phyloP scores from a whole-genome alignment of 805 yeast genomes.

The Kazachstania martiniae region DNA sequence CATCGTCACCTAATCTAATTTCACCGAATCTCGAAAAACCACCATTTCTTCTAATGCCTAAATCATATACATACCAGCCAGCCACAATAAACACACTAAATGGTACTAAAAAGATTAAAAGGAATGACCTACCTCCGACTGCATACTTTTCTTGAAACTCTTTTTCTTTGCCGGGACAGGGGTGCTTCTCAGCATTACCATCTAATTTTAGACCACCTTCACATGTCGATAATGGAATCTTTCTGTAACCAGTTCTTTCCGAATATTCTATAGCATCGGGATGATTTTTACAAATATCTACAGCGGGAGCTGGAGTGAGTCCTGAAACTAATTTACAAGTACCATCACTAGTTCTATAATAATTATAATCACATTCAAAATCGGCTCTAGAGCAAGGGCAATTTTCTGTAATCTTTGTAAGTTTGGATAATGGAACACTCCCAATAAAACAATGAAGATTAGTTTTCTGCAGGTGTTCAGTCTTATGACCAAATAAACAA shows the following conservation, averaged over 20 bases:
- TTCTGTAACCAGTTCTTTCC: slow-evolving; percentile 88
- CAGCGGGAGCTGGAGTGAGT: slow-evolving; percentile 51
- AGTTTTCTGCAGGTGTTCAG: slow-evolving; percentile 46
- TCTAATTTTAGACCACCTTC: slow-evolving; percentile 69
- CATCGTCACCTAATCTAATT: slow-evolving; percentile 67
- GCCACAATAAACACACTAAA: slow-evolving; percentile 37
- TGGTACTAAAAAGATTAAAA: slow-evolving; percentile 48
- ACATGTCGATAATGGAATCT: slow-evolving; percentile 78
- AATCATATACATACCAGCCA: slow-evolving; percentile 68
- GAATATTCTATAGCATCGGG: slow-evolving; percentile 56
- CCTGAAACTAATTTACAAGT: slow-evolving; percentile 82
- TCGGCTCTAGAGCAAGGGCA: slow-evolving; percentile 83
- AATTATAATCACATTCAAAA: slow-evolving; percentile 91
- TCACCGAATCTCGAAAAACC: slow-evolving; percentile 74
- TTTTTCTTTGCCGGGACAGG: slow-evolving; percentile 82
- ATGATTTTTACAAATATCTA: slow-evolving; percentile 44
- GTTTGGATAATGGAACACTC: slow-evolving; percentile 46
- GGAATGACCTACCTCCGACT: slow-evolving; percentile 45
- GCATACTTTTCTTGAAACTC: slow-evolving; percentile 46
- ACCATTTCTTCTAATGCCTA: slow-evolving; percentile 71
- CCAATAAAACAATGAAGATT: slow-evolving; percentile 58
- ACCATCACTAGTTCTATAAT: slow-evolving; percentile 57
- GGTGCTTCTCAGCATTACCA: slow-evolving; percentile 39
- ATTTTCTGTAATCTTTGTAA: slow-evolving; percentile 45
- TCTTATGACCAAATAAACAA: slow-evolving; percentile 66